These are phyloP conservation scores for Croton laevigatus DNA, from an alignment of 441 rosid species.

Conservation along the genomic window DNA sequence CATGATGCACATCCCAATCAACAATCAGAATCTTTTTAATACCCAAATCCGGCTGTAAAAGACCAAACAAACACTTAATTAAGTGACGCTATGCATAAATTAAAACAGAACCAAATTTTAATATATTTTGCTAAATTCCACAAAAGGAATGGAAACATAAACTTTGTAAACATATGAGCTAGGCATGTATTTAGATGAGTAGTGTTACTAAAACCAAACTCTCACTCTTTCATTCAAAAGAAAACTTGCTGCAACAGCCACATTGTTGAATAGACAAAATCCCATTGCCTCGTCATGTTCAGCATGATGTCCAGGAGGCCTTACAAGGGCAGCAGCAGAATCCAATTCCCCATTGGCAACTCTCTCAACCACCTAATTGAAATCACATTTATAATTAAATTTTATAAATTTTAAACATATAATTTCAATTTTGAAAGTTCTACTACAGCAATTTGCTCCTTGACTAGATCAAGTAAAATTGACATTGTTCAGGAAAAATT, in stretches of 20 bases:
- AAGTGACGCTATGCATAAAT: constrained; percentile 6
- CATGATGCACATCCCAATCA: constrained; percentile 99
- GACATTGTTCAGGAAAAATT: background rate
- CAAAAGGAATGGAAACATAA: background rate
- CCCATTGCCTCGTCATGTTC: constrained; percentile 88
- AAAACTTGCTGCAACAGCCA: constrained; percentile 80
- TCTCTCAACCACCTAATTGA: constrained; percentile 58
- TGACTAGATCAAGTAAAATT: constrained; percentile 2
- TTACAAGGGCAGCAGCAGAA: constrained; percentile 78
- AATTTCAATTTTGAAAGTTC: background rate
- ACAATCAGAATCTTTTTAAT: constrained; percentile 78
- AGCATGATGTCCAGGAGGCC: constrained; percentile 99
- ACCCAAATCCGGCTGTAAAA: constrained; percentile 63
- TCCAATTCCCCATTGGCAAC: constrained; percentile 79
- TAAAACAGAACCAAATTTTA: constrained; percentile 10
- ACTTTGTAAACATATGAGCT: background rate
- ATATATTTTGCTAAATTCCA: background rate
- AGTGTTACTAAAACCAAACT: constrained; percentile 3
- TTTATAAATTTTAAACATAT: background rate
- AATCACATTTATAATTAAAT: constrained; percentile 8
- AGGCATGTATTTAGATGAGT: background rate
- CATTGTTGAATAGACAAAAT: constrained; percentile 88
- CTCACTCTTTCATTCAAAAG: constrained; percentile 68
- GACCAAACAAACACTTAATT: constrained; percentile 1
- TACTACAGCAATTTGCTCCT: background rate